Evolutionary conservation across 495 filamentous ascomycete genomes (phyloP), one percentile per base, ranked within the genome.

Genomic region (Penicillium bovifimosum): DNA sequence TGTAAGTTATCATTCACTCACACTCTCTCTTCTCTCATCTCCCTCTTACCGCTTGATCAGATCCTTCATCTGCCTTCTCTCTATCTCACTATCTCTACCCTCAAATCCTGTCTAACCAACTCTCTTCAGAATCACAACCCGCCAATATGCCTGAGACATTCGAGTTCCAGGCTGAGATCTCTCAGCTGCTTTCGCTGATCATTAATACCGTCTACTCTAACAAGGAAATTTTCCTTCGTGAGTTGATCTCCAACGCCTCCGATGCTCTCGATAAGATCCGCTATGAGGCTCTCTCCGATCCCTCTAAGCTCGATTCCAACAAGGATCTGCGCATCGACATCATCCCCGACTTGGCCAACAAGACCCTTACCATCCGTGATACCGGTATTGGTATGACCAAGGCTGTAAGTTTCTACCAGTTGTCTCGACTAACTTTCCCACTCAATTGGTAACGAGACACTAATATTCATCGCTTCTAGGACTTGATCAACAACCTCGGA

Each of bases 191-290:
- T 68, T 90, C 86, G 56, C 85, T 98, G 67, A 97, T 98, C 77
- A 97, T 98, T 80, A 98, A 98, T 87, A 97, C 93, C 54, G 93
- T 98, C 79, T 98, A 98, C 85, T 96, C 91, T 58, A 98, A 98
- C 83, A 98, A 98, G 84, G 93, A 96, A 79, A 98, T 98, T 75
- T 98, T 97, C 85, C 78, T 98, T 61, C 81, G 93, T 84, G 93
- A 98, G 74, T 72, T 98, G 62, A 87, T 98, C 62, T 97, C 93
- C 74, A 98, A 98, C 79, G 83, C 84, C 66, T 96, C 92, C 61
- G 93, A 98, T 86, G 93, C 93, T 53, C 83, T 98, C 58, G 93
- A 98, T 85, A 98, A 98, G 86, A 96, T 98, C 77, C 87, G 93
- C 68, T 98, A 98, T 81, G 86, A 96, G 80, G 81, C 95, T 60